Conservation (phyloP, 2,329 filamentous ascomycete genomes). For the Colletotrichum sidae region DNA sequence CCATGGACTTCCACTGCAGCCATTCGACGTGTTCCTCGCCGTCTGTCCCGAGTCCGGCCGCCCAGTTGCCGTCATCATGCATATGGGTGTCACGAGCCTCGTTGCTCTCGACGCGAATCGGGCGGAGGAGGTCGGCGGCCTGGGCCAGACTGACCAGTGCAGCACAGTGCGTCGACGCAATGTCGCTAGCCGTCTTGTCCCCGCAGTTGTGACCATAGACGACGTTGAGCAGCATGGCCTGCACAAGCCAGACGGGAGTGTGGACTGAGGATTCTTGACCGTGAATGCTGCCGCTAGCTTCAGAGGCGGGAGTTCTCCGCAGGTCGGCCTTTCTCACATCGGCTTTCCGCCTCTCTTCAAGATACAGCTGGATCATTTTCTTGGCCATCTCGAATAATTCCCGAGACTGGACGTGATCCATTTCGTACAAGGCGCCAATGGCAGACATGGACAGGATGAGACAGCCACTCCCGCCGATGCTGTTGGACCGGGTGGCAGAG, state of each 20-base stretch:
- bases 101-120: slow-evolving; percentile 56
- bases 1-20: slow-evolving; percentile 87
- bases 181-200: slow-evolving; percentile 90
- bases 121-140: slow-evolving; percentile 78
- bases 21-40: slow-evolving; percentile 78
- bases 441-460: slow-evolving; percentile 89
- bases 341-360: slow-evolving; percentile 89
- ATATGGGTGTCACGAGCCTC: slow-evolving; percentile 68
- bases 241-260: slow-evolving; percentile 93
- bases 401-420: slow-evolving; percentile 81
- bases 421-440: slow-evolving; percentile 80
- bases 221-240: slow-evolving; percentile 96
- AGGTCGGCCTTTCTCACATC: slow-evolving; percentile 77
- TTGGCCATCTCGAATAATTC: slow-evolving; percentile 93
- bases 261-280: slow-evolving; percentile 72
- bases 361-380: slow-evolving; percentile 92
- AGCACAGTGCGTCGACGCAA: slow-evolving; percentile 91
- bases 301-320: slow-evolving; percentile 61
- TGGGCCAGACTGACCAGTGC: slow-evolving; percentile 91
- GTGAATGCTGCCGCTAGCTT: slow-evolving; percentile 55
- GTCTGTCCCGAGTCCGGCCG: slow-evolving; percentile 58
- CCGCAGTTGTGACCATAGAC: slow-evolving; percentile 96
- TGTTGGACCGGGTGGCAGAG: slow-evolving; percentile 65
- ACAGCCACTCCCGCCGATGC: slow-evolving; percentile 84
- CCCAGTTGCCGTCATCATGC: slow-evolving; percentile 64